Evolutionary conservation across 2,329 filamentous ascomycete genomes (phyloP).

Genomic region (Cladorrhinum sp.): DNA sequence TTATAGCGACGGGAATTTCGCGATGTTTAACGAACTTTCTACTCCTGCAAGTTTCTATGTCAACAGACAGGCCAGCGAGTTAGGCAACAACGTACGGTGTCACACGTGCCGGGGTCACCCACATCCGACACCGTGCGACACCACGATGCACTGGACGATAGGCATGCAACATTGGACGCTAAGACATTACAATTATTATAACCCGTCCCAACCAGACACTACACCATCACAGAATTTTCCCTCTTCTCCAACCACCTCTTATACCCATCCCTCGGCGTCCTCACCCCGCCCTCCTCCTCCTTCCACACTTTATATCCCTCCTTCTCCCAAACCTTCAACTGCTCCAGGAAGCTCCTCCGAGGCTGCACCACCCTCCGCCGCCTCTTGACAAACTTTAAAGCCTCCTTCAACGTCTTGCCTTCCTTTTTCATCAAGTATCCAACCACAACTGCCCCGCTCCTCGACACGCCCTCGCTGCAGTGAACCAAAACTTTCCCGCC

Average conservation of each 20-base stretch:
- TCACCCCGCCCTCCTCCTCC: conserved; percentile 11
- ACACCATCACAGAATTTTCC: too few relatives aligned
- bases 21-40: too few relatives aligned
- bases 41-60: too few relatives aligned
- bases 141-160: too few relatives aligned
- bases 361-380: conserved; percentile 19
- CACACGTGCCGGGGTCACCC: too few relatives aligned
- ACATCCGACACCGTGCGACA: too few relatives aligned
- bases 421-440: conserved; percentile 28
- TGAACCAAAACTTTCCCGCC: conserved; percentile 24
- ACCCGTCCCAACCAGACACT: too few relatives aligned
- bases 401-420: conserved; percentile 6
- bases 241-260: not conserved
- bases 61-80: too few relatives aligned
- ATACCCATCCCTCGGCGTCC: conserved; percentile 8
- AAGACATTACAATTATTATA: too few relatives aligned
- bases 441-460: conserved; percentile 23
- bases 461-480: conserved; percentile 29
- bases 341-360: conserved; percentile 24
- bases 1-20: too few relatives aligned
- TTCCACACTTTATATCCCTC: conserved; percentile 24
- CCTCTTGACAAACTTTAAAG: conserved; percentile 7
- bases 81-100: too few relatives aligned
- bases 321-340: conserved; percentile 26
- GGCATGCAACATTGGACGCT: too few relatives aligned